Evolutionary conservation across 805 yeast species (phyloP).

Genomic region (Teunomyces lycoperdinae): DNA sequence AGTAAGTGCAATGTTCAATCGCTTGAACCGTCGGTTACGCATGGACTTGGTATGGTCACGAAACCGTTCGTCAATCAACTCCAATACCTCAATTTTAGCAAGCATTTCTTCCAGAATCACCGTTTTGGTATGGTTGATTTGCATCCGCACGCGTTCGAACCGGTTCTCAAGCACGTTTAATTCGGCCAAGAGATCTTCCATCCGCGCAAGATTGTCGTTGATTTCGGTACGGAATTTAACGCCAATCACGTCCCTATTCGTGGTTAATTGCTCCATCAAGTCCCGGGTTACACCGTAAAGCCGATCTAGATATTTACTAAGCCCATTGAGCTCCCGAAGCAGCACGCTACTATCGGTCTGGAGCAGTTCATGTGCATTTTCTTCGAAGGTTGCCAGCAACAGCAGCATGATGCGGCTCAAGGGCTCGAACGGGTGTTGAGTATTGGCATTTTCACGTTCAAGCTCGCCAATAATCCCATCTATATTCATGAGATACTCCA

Average conservation of each 20-base stretch:
- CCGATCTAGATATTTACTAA: constrained; percentile 16
- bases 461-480: constrained; percentile 21
- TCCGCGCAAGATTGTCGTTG: constrained; percentile 23
- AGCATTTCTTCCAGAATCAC: constrained; percentile 24
- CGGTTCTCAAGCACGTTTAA: constrained; percentile 25
- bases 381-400: neutral
- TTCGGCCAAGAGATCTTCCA: constrained; percentile 25
- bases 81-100: constrained; percentile 30
- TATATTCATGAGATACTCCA: constrained; percentile 26
- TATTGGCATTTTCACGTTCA: neutral
- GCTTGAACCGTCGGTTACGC: constrained; percentile 28
- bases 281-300: constrained; percentile 17
- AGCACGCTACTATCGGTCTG: neutral
- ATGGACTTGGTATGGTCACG: constrained; percentile 22
- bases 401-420: constrained; percentile 5
- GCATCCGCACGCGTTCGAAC: constrained; percentile 11
- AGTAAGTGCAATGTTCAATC: constrained; percentile 19
- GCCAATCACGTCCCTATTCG: constrained; percentile 16
- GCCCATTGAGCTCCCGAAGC: constrained; percentile 12
- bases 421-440: constrained; percentile 4
- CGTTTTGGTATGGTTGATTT: constrained; percentile 24
- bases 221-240: constrained; percentile 23
- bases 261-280: constrained; percentile 17
- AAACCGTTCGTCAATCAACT: constrained; percentile 27
- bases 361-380: neutral